Evolutionary conservation across 75 land plant genomes (phyloP).

Genomic region (Cryptomeria japonica): DNA sequence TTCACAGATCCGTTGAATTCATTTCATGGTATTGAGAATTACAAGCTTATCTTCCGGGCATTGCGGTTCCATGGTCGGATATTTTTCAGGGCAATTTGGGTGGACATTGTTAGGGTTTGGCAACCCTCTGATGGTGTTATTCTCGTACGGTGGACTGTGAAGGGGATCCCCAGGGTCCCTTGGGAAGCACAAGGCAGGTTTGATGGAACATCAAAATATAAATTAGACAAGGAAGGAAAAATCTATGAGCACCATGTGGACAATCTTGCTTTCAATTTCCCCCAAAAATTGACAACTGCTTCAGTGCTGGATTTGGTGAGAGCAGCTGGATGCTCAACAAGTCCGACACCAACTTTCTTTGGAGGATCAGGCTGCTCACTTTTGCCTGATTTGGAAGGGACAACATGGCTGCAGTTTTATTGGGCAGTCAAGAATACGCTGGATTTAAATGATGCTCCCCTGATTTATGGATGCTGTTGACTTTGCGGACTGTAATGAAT

Average conservation of each 20-base stretch:
- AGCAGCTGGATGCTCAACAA: constrained; percentile 58
- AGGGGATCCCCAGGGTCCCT: constrained; percentile 73
- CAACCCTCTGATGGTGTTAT: constrained; percentile 72
- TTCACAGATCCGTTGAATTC: constrained; percentile 73
- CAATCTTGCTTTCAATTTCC: constrained; percentile 71
- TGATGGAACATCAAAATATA: constrained; percentile 76
- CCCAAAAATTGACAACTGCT: constrained; percentile 31
- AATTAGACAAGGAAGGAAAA: constrained; percentile 71
- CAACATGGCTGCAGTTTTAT: constrained; percentile 86
- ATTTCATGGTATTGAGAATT: constrained; percentile 73
- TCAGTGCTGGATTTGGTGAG: constrained; percentile 77
- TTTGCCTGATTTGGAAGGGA: constrained; percentile 17
- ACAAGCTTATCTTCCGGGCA: constrained; percentile 78
- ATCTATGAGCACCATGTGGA: constrained; percentile 88
- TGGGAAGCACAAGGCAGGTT: constrained; percentile 79
- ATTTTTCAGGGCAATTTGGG: constrained; percentile 52
- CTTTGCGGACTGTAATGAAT: neutral
- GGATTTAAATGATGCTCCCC: constrained; percentile 24
- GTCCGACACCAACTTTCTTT: constrained; percentile 77
- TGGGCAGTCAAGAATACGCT: constrained; percentile 62
- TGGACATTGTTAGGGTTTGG: constrained; percentile 67
- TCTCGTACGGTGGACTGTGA: constrained; percentile 68
- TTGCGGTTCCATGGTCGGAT: constrained; percentile 69
- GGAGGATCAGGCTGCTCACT: constrained; percentile 18
- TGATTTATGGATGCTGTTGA: constrained; percentile 24